Evolutionary conservation across 139 green algal species (phyloP), one percentile per base, ranked within the genome.

Genomic region (Coelastrella sp.): DNA sequence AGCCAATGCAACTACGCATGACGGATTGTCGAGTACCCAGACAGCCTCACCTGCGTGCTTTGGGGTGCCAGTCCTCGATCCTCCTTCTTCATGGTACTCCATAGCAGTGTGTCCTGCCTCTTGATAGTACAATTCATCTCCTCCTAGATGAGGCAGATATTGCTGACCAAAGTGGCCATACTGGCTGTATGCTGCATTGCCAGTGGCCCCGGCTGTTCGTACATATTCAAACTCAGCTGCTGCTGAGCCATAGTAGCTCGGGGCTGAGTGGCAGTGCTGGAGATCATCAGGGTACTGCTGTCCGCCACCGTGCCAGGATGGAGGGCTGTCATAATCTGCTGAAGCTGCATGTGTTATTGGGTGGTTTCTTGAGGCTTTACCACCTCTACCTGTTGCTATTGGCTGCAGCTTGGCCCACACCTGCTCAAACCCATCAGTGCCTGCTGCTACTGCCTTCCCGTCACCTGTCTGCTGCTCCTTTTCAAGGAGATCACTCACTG

Each of bases 1-100:
- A 49, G 35, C 35, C 35, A 49, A 49, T 49, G 35, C 35, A 49
- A 49, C 35, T 49, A 49, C 35, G 1, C 35, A 49, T 49, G 35
- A 49, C 1, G 35, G 35, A 49, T 49, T 49, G 35, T 49, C 3
- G 35, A 49, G 35, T 49, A 49, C 35, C 35, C 35, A 49, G 1
- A 49, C 35, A 49, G 35, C 35, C 35, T 49, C 56, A 85, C 79
- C 57, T 85, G 56, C 35, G 35, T 85, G 60, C 20, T 19, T 70
- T 72, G 79, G 79, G 79, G 56, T 85, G 25, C 56, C 79, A 85
- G 20, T 85, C 35, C 79, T 85, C 0, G 79, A 85, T 61, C 79
- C 57, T 19, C 57, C 70, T 56, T 85, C 79, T 4, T 19, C 79
- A 76, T 25, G 10, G 10, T 25, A 10, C 68, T 76, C 17, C 68